phyloP scores from a whole-genome alignment of 2,329 filamentous ascomycete species.

The Sarocladiaceae sp. region DNA sequence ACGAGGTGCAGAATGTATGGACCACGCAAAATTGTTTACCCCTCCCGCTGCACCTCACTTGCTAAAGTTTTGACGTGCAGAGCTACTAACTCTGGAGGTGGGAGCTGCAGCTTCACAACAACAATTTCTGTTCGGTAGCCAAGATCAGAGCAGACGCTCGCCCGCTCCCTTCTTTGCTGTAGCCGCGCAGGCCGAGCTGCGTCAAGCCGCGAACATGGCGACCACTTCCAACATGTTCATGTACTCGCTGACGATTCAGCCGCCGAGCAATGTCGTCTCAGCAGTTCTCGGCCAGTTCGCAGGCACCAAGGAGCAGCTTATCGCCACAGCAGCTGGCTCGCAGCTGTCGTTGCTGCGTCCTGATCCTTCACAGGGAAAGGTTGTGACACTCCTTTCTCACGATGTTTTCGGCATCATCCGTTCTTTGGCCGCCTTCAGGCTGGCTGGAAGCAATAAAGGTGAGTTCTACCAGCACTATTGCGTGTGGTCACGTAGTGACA shows the following conservation, averaged over 20 bases:
- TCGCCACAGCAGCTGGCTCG: conserved; percentile 88
- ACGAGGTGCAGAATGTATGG: too few relatives aligned
- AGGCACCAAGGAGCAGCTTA: conserved; percentile 95
- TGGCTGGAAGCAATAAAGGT: conserved; percentile 96
- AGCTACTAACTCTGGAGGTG: not conserved
- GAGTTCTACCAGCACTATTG: conserved; percentile 42
- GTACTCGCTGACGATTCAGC: conserved; percentile 94
- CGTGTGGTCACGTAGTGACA: conserved; percentile 65
- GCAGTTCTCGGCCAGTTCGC: conserved; percentile 93
- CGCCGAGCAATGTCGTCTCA: conserved; percentile 82
- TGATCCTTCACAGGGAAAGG: conserved; percentile 79
- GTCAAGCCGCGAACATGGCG: conserved; percentile 67
- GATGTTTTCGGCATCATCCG: conserved; percentile 96
- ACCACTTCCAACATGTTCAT: conserved; percentile 98
- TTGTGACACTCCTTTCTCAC: conserved; percentile 81
- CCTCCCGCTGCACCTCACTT: conserved; percentile 19
- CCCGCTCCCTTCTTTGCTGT: conserved; percentile 11
- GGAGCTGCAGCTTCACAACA: conserved; percentile 7
- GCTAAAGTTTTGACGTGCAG: conserved; percentile 23
- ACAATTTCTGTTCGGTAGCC: not conserved
- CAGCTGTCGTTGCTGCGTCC: conserved; percentile 84
- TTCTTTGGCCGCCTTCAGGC: conserved; percentile 79
- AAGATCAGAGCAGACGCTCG: not conserved
- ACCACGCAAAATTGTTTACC: conserved; percentile 33
- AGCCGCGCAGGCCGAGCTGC: conserved; percentile 49